Percentiles rank a stretch among this genome's conserved stretches.
Evolutionary conservation across 306 rosid species (phyloP).

Genomic region (Begonia fuchsioides): DNA sequence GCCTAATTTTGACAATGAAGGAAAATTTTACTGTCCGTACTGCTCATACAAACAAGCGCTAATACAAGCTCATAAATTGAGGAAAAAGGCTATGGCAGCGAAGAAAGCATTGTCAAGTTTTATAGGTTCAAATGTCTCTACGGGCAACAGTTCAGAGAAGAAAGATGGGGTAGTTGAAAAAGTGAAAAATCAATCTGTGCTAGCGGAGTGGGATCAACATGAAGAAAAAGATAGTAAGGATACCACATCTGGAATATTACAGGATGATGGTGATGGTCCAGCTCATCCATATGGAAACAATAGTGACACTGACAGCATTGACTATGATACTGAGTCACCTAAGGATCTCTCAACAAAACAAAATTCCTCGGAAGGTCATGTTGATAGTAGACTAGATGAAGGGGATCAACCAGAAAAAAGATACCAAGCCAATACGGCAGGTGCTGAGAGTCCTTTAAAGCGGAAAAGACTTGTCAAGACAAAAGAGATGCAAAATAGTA

Average conservation of each 20-base stretch:
- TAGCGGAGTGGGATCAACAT: constrained; percentile 10
- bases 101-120: constrained; percentile 32
- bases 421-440: constrained; percentile 22
- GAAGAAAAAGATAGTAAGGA: constrained; percentile 1
- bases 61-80: constrained; percentile 11
- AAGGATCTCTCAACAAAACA: constrained; percentile 8
- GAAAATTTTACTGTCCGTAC: constrained; percentile 49
- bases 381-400: constrained; percentile 9
- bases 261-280: constrained; percentile 8
- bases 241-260: constrained; percentile 5
- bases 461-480: constrained; percentile 16
- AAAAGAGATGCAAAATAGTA: constrained; percentile 5
- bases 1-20: constrained; percentile 41
- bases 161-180: constrained; percentile 6
- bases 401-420: constrained; percentile 6
- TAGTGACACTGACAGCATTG: constrained; percentile 5
- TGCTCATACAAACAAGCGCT: constrained; percentile 35
- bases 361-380: constrained; percentile 2
- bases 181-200: constrained; percentile 8
- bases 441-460: constrained; percentile 1
- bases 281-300: constrained; percentile 1
- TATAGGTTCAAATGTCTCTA: constrained; percentile 10
- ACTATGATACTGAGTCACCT: constrained; percentile 6
- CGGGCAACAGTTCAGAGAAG: constrained; percentile 4
- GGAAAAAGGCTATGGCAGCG: constrained; percentile 21